These are phyloP conservation scores for Calendula officinalis DNA, from an alignment of 129 eudicot species.

Conservation along the genomic window DNA sequence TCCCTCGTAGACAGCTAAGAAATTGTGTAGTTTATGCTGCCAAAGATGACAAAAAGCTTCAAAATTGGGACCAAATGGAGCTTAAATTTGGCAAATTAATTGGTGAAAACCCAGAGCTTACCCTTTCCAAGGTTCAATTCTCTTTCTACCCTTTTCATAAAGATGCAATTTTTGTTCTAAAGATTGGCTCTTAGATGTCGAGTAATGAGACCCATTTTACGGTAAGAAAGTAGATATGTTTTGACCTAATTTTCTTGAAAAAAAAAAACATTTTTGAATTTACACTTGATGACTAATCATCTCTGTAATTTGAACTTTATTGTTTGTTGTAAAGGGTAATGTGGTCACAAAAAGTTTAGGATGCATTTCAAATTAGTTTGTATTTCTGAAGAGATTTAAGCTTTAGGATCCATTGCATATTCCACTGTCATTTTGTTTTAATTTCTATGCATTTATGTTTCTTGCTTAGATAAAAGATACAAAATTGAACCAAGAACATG, in stretches of 20 bases:
- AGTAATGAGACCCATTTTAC: neutral
- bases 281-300: neutral
- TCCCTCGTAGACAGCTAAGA: slow-evolving; percentile 31
- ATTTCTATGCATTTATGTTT: slow-evolving; percentile 13
- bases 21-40: slow-evolving; percentile 49
- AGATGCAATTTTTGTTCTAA: slow-evolving; percentile 5
- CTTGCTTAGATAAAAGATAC: slow-evolving; percentile 59
- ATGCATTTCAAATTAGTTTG: neutral
- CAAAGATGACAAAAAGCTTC: slow-evolving; percentile 40
- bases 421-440: slow-evolving; percentile 13
- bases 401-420: slow-evolving; percentile 8
- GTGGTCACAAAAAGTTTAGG: neutral
- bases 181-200: slow-evolving; percentile 1
- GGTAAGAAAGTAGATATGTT: neutral
- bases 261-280: neutral
- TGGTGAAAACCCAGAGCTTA: slow-evolving; percentile 68
- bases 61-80: slow-evolving; percentile 62
- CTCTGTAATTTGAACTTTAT: neutral
- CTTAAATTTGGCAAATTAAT: slow-evolving; percentile 56
- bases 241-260: neutral
- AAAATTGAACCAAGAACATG: slow-evolving; percentile 46
- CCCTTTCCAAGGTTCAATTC: slow-evolving; percentile 62
- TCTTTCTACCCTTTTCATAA: neutral
- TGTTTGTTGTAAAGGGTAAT: slow-evolving; percentile 4
- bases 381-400: neutral